Percentiles rank a stretch among this genome's conserved stretches.
phyloP scores from a whole-genome alignment of 1,139 yeast genomes.

The Suhomyces guaymorum region DNA sequence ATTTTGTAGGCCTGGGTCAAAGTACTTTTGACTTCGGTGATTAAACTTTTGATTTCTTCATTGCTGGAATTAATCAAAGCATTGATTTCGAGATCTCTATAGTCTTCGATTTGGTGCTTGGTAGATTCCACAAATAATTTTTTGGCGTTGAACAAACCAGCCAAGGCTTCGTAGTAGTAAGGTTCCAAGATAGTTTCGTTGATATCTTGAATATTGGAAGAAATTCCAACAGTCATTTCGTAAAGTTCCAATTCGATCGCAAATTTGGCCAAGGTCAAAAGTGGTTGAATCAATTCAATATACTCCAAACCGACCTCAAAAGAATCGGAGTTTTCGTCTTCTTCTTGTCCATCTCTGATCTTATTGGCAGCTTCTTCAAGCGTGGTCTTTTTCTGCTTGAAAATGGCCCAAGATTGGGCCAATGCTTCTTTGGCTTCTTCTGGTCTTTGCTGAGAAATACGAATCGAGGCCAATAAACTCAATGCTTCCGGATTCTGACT shows the following conservation, averaged over 20 bases:
- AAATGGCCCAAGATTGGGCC: slow-evolving; percentile 70
- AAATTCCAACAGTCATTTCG: slow-evolving; percentile 62
- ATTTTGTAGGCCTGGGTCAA: slow-evolving; percentile 58
- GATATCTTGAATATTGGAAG: slow-evolving; percentile 65
- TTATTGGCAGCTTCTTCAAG: slow-evolving; percentile 48
- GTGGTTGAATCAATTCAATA: slow-evolving; percentile 64
- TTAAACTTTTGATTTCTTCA: slow-evolving; percentile 30
- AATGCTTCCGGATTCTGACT: slow-evolving; percentile 72
- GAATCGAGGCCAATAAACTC: slow-evolving; percentile 79
- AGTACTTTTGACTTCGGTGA: slow-evolving; percentile 53
- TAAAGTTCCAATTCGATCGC: slow-evolving; percentile 75
- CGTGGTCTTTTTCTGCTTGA: slow-evolving; percentile 49
- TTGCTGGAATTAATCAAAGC: slow-evolving; percentile 20
- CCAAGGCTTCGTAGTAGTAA: slow-evolving; percentile 79
- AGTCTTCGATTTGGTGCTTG: slow-evolving; percentile 36
- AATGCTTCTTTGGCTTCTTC: slow-evolving; percentile 76
- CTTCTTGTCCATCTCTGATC: slow-evolving; percentile 19
- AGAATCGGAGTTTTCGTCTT: slow-evolving; percentile 22
- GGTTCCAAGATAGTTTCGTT: slow-evolving; percentile 83
- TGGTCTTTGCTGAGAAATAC: slow-evolving; percentile 81
- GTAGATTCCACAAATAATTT: slow-evolving; percentile 23
- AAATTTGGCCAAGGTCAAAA: slow-evolving; percentile 68
- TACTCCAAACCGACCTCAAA: slow-evolving; percentile 52
- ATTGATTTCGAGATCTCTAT: slow-evolving; percentile 47
- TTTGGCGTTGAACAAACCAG: slow-evolving; percentile 62